Evolutionary conservation across 805 yeast genomes (phyloP), one percentile per base, ranked within the genome.

Genomic region (Debaryomyces hansenii): DNA sequence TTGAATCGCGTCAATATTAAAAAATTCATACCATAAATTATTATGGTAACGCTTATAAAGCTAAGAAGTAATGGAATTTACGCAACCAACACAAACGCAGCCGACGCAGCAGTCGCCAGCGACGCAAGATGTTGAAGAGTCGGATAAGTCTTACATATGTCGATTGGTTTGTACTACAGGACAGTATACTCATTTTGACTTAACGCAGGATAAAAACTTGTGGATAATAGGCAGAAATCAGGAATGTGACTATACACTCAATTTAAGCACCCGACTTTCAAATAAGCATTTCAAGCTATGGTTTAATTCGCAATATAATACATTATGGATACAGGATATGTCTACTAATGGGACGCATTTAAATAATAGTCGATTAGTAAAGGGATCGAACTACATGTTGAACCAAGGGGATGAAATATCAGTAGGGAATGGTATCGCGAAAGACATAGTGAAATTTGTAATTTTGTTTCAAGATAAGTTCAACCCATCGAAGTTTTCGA

Each of bases 261-360:
- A 79, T 7, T 69, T 76, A 6, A 75, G 79, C 38, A 77, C 87
- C 15, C 78, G 87, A 24, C 72, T 90, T 29, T 86, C 94, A 43
- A 88, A 87, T 57, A 71, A 75, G 45, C 98, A 91, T 67, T 80
- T 79, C 70, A 74, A 77, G 60, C 70, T 91, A 5, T 82, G 90
- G 85, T 74, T 84, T 54, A 84, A 83, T 38, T 70, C 76, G 37
- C 76, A 76, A 41, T 80, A 78, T 51, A 77, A 75, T 45, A 72
- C 80, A 10, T 50, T 80, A 39, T 79, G 84, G 84, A 72, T 84
- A 46, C 82, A 79, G 61, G 97, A 91, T 64, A 66, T 75, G 2
- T 87, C 96, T 1, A 92, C 98, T 2, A 94, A 94, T 68, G 99
- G 99, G 6, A 94, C 99, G 0, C 86, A 82, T 74, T 68, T 92